Evolutionary conservation across 176 grass and related monocot species (phyloP).

Genomic region (Phoenix roebelenii): DNA sequence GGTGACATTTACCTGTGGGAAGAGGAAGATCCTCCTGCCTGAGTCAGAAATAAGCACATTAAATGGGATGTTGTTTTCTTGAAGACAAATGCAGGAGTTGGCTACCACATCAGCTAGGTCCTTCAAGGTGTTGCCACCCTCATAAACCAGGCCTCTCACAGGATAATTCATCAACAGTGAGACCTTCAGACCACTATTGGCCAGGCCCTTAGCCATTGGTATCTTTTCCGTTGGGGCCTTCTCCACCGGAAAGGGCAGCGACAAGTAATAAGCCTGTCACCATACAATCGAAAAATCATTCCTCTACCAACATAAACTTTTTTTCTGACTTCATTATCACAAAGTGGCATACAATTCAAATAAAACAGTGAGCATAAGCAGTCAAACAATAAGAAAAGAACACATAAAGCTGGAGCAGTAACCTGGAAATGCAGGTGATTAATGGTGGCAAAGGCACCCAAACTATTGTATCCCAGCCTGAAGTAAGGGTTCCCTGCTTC

Average conservation of each 20-base stretch:
- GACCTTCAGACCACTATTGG: not conserved
- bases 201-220: not conserved
- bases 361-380: not conserved
- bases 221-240: not conserved
- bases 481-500: constrained; percentile 10
- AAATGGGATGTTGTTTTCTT: constrained; percentile 3
- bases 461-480: constrained; percentile 2
- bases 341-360: no score
- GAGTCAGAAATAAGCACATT: constrained; percentile 9
- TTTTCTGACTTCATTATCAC: not conserved
- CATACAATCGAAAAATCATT: not conserved
- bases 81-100: not conserved
- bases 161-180: not conserved
- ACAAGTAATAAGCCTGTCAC: constrained; percentile 2
- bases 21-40: constrained; percentile 6
- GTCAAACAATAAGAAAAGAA: not conserved
- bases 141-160: constrained; percentile 6
- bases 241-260: not conserved
- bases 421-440: constrained; percentile 11
- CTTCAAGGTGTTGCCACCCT: constrained; percentile 8
- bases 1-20: not conserved
- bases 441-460: constrained; percentile 5
- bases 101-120: constrained; percentile 2
- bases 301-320: not conserved
- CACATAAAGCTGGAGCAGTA: not conserved